Evolutionary conservation across 2,329 filamentous ascomycete species (phyloP).

Genomic region (Nemania sp.): DNA sequence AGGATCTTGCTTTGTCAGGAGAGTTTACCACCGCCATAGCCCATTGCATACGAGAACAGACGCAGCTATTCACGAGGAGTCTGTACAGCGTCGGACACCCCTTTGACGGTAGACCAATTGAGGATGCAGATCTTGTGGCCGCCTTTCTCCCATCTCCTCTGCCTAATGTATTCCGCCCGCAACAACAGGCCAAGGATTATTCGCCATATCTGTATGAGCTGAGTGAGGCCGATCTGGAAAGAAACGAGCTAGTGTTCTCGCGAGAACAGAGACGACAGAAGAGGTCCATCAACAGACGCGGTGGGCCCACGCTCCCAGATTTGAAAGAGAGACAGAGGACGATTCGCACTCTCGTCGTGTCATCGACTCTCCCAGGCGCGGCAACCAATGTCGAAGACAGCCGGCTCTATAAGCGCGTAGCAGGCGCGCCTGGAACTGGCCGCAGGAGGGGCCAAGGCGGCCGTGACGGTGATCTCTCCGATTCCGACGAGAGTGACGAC

Average conservation of each 20-base stretch:
- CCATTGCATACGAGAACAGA: conserved; percentile 95
- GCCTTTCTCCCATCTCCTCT: conserved; percentile 87
- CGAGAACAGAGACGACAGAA: conserved; percentile 94
- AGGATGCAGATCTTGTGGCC: conserved; percentile 85
- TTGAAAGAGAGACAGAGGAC: conserved; percentile 93
- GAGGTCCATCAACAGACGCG: conserved; percentile 89
- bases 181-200: conserved; percentile 92
- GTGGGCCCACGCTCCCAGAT: conserved; percentile 91
- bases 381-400: conserved; percentile 81
- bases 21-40: conserved; percentile 98
- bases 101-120: conserved; percentile 91
- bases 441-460: conserved; percentile 58
- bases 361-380: conserved; percentile 87
- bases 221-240: conserved; percentile 85
- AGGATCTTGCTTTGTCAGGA: conserved; percentile 86
- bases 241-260: conserved; percentile 89
- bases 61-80: conserved; percentile 90
- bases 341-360: conserved; percentile 89
- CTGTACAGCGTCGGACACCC: conserved; percentile 92
- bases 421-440: conserved; percentile 56
- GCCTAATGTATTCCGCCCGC: conserved; percentile 81
- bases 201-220: conserved; percentile 93
- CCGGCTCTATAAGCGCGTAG: conserved; percentile 79
- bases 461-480: conserved; percentile 74
- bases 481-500: conserved; percentile 91